Conservation (phyloP, 2,329 filamentous ascomycete genomes). For the Aspergillus tamarii region DNA sequence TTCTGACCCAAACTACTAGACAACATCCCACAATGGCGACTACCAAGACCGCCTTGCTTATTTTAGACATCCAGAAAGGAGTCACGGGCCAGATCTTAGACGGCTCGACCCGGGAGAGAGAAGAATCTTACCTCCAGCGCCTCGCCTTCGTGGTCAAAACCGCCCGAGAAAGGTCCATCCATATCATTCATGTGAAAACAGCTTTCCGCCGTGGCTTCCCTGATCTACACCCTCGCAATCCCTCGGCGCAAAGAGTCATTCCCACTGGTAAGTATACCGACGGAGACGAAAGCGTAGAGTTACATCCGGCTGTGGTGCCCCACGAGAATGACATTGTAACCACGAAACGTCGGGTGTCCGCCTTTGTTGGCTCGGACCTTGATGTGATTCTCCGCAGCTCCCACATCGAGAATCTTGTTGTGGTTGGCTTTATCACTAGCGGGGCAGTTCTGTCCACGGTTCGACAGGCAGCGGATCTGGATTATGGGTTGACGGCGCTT, state of each 20-base stretch:
- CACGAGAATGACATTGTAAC: constrained; percentile 32
- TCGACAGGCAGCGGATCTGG: constrained; percentile 39
- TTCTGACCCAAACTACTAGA: background rate
- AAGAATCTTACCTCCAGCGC: background rate
- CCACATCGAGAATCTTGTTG: constrained; percentile 32
- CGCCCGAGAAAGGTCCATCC: background rate
- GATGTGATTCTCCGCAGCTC: constrained; percentile 38
- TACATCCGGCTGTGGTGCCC: constrained; percentile 16
- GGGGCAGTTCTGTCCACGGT: constrained; percentile 44
- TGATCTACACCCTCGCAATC: constrained; percentile 33
- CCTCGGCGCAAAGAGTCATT: constrained; percentile 20
- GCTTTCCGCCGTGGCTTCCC: constrained; percentile 37
- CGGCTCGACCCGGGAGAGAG: background rate
- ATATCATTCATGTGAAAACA: constrained; percentile 35
- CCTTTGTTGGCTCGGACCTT: constrained; percentile 39
- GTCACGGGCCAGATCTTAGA: background rate
- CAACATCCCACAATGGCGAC: background rate
- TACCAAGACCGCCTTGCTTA: background rate
- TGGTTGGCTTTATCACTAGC: constrained; percentile 39
- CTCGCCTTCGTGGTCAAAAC: background rate
- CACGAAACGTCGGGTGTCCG: constrained; percentile 42
- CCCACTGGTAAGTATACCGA: constrained; percentile 23
- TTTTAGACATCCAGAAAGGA: background rate
- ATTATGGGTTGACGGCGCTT: constrained; percentile 39
- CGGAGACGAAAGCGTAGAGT: background rate